phyloP scores from a whole-genome alignment of 2,329 filamentous ascomycete species.

The Beauveria brongniartii region DNA sequence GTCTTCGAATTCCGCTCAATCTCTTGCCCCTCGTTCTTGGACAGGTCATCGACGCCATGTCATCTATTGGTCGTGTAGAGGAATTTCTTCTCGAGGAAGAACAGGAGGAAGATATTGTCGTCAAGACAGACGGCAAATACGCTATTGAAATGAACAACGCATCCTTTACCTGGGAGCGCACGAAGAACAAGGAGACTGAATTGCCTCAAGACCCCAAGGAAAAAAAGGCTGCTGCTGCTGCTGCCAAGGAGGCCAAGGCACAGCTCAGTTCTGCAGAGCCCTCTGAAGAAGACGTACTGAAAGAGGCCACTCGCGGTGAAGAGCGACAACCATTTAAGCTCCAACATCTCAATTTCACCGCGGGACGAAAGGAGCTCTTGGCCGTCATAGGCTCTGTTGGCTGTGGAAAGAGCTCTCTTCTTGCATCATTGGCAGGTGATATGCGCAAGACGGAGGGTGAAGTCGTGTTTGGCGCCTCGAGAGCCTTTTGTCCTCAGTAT shows the following conservation, averaged over 20 bases:
- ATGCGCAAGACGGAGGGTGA: conserved; percentile 78
- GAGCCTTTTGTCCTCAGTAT: conserved; percentile 92
- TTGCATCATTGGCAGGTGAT: conserved; percentile 84
- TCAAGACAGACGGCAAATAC: conserved; percentile 49
- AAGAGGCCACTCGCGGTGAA: conserved; percentile 43
- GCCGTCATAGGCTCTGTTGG: conserved; percentile 87
- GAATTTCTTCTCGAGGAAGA: conserved; percentile 86
- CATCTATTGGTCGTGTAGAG: conserved; percentile 76
- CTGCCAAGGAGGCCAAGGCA: conserved; percentile 38
- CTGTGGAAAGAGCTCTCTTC: conserved; percentile 81
- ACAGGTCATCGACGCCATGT: conserved; percentile 82
- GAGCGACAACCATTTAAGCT: conserved; percentile 64
- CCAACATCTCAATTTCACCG: conserved; percentile 56
- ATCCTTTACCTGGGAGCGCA: conserved; percentile 81
- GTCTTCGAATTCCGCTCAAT: conserved; percentile 82
- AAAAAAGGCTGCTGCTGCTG: conserved; percentile 30
- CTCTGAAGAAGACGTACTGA: conserved; percentile 18
- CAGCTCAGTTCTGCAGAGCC: conserved; percentile 26
- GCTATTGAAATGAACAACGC: conserved; percentile 66
- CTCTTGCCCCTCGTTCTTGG: conserved; percentile 81
- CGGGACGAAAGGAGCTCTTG: conserved; percentile 68
- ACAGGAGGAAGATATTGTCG: conserved; percentile 58
- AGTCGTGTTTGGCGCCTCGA: conserved; percentile 65
- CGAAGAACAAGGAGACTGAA: conserved; percentile 17
- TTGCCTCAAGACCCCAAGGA: conserved; percentile 39